Evolutionary conservation across 2,329 filamentous ascomycete species (phyloP).

Genomic region (Aureobasidium sp.): DNA sequence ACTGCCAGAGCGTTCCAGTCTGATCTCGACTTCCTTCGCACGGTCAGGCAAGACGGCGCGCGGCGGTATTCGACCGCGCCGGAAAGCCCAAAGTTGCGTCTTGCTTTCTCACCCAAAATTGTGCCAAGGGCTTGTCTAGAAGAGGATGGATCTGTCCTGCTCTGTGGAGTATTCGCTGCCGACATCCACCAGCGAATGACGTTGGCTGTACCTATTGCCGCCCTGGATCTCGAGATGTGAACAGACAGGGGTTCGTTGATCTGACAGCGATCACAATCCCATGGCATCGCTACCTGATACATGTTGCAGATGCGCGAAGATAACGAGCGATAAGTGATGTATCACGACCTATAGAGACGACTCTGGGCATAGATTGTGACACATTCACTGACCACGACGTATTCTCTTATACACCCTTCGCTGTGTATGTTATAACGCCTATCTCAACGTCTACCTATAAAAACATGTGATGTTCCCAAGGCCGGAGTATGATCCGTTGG

Average conservation of each 20-base stretch:
- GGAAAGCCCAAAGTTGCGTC: background rate
- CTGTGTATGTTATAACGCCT: too few species aligned
- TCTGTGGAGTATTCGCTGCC: background rate
- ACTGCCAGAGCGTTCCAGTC: conserved; percentile 14
- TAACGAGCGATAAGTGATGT: background rate
- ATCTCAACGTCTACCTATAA: background rate
- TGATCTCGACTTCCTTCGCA: conserved; percentile 10
- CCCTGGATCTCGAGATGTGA: background rate
- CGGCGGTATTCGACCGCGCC: background rate
- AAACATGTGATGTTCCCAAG: background rate
- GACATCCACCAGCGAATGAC: background rate
- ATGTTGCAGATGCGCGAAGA: background rate
- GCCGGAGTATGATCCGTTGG: background rate
- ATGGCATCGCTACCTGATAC: background rate
- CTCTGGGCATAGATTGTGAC: background rate
- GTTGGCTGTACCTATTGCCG: background rate
- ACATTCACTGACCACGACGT: too few species aligned
- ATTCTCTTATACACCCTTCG: background rate
- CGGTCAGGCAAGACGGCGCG: conserved; percentile 1
- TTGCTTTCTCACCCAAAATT: conserved; percentile 1
- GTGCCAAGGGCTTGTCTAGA: background rate
- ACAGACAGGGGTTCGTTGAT: background rate
- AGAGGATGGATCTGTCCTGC: background rate
- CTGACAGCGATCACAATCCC: background rate
- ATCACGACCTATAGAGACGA: background rate